These are phyloP conservation scores for Ceratocystis albifundus DNA, from an alignment of 2,329 filamentous ascomycete genomes.

Conservation along the genomic window DNA sequence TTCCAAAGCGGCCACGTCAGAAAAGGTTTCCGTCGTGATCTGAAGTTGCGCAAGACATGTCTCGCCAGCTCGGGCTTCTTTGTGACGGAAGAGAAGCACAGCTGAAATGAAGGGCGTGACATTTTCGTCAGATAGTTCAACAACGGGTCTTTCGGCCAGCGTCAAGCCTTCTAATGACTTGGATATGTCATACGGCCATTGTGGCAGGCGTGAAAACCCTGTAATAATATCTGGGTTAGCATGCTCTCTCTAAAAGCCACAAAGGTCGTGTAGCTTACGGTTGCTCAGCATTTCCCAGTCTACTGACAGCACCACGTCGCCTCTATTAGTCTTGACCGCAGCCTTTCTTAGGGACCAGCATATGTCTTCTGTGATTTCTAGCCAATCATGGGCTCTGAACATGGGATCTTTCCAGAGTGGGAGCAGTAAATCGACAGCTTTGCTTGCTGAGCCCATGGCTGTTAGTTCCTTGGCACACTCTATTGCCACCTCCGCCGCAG, in stretches of 20 bases:
- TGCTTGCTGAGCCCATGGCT: constrained; percentile 40
- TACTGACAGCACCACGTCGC: constrained; percentile 47
- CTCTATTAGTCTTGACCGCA: constrained; percentile 41
- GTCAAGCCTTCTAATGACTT: constrained; percentile 44
- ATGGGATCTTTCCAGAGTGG: constrained; percentile 47
- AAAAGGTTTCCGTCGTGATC: constrained; percentile 45
- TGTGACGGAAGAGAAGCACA: constrained; percentile 46
- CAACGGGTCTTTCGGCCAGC: constrained; percentile 36
- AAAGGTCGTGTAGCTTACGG: constrained; percentile 34
- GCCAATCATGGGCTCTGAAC: constrained; percentile 50
- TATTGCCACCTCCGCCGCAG: constrained; percentile 45
- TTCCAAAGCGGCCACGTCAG: constrained; percentile 40
- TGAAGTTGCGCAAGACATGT: constrained; percentile 46
- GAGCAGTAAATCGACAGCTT: constrained; percentile 42
- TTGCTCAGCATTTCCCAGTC: constrained; percentile 54
- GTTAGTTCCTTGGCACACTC: constrained; percentile 47
- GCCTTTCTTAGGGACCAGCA: constrained; percentile 50
- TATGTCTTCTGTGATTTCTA: constrained; percentile 47
- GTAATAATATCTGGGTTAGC: constrained; percentile 13
- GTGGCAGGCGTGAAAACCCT: constrained; percentile 44
- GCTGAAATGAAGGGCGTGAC: constrained; percentile 44
- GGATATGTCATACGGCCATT: constrained; percentile 51
- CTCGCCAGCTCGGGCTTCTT: constrained; percentile 52
- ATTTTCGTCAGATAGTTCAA: constrained; percentile 42
- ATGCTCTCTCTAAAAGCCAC: neutral